Conservation (phyloP, 352 stramenopile genomes). For the Globisporangium okanoganense region DNA sequence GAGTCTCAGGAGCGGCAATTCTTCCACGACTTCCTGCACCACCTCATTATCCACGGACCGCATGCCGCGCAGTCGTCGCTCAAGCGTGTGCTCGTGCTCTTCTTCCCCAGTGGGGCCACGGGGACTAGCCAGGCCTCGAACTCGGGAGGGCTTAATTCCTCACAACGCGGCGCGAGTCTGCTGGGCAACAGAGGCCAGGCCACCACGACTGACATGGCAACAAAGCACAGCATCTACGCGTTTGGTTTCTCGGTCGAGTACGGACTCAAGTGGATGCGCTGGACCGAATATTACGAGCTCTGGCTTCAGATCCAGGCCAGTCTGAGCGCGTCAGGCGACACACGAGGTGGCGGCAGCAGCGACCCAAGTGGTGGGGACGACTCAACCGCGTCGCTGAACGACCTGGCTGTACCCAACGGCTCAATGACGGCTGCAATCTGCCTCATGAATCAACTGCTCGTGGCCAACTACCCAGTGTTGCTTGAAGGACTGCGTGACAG, state of each 20-base stretch:
- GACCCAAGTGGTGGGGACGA: neutral
- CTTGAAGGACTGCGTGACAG: constrained; percentile 37
- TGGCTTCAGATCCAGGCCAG: constrained; percentile 35
- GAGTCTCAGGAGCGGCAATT: constrained; percentile 40
- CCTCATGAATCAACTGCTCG: constrained; percentile 44
- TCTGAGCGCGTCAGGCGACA: constrained; percentile 1
- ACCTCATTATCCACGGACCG: constrained; percentile 51
- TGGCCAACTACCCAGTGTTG: constrained; percentile 29
- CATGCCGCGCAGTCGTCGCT: constrained; percentile 41
- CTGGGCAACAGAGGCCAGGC: constrained; percentile 4
- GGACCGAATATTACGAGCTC: constrained; percentile 57
- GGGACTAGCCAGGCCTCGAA: constrained; percentile 11
- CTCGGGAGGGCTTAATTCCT: neutral
- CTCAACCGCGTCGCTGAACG: neutral
- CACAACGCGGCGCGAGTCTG: neutral
- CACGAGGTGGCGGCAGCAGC: neutral
- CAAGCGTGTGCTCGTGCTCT: constrained; percentile 47
- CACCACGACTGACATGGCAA: neutral
- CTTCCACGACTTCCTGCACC: constrained; percentile 61
- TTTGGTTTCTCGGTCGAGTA: constrained; percentile 68
- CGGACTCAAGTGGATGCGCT: constrained; percentile 70
- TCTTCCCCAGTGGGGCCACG: constrained; percentile 41
- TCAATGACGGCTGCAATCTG: constrained; percentile 35
- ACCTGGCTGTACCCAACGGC: constrained; percentile 35
- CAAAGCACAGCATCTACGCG: constrained; percentile 53